Base-by-base conservation (phyloP, 1,139 yeast genomes). In the Sugiyamaella xylanicola region DNA sequence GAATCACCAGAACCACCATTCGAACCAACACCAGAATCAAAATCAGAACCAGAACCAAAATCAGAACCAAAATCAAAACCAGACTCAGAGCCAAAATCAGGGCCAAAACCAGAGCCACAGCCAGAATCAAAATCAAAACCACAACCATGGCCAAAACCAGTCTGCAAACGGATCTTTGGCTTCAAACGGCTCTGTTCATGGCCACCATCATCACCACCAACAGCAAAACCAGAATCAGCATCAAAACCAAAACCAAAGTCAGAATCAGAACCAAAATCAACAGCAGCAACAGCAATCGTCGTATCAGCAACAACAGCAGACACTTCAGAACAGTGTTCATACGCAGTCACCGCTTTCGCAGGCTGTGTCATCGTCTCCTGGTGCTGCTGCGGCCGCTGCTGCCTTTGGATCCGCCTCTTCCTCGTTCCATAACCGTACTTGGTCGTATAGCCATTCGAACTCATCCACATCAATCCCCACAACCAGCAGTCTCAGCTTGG, bases 1-100 rank as follows among this genome's bases (percentile, higher is more conserved):
- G 54, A 17, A 54, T 35, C 56, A 58, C 50, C 39, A 54, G 54
- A 46, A 32, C 35, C 41, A 32, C 8, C 35, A 46, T n/a, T 27
- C 17, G 32, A 20, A 37, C 27, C 42, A 32, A 15, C 37, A 32
- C n/a, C 47, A 43, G 22, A 43, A 17, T n/a, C 47, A 43, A 2
- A 25, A 11, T 16, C 47, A 43, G 21, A 43, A 16, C 22, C 20
- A 37, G 22, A 37, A 15, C 21, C 22, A 16, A 8, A 15, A 4
- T 4, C 22, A 19, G 13, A 37, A 27, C 22, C 25, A 20, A n/a
- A 19, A 8, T n/a, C 25, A 8, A 4, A 39, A 7, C 16, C 43
- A 17, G 20, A 40, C 13, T 9, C 20, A 15, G 29, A 3, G 45
- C 32, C 32, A n/a, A 13, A 20, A 15, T 13, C 19, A 22, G 13